Percentiles rank a stretch among this genome's conserved stretches.
These are phyloP conservation scores for Saturnispora mendoncae DNA, from an alignment of 805 yeast species.

Conservation along the genomic window DNA sequence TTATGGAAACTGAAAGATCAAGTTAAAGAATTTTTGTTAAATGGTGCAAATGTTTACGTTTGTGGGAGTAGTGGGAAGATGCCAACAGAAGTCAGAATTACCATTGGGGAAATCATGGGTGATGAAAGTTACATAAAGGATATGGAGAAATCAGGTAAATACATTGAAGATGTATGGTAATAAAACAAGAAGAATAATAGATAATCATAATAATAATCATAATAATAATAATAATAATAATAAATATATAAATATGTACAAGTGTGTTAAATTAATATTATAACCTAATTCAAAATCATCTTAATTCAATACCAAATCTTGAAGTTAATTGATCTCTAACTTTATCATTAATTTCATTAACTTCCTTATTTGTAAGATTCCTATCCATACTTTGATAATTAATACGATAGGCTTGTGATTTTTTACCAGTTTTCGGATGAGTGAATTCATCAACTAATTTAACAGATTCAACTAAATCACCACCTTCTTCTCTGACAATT, in stretches of 20 bases:
- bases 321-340: conserved; percentile 51
- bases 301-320: conserved; percentile 49
- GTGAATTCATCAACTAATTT: conserved; percentile 68
- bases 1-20: conserved; percentile 42
- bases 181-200: background rate
- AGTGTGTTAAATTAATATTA: background rate
- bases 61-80: conserved; percentile 94
- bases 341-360: conserved; percentile 60
- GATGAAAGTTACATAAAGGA: conserved; percentile 39
- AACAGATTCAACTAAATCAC: conserved; percentile 85
- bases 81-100: conserved; percentile 79
- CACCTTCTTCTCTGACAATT: conserved; percentile 73
- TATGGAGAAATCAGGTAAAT: conserved; percentile 37
- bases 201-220: background rate
- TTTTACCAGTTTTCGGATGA: conserved; percentile 73
- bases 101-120: conserved; percentile 47
- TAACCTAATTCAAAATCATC: conserved; percentile 12
- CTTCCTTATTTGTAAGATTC: conserved; percentile 75
- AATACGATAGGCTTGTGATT: conserved; percentile 80
- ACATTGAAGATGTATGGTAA: conserved; percentile 86
- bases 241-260: background rate
- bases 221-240: background rate
- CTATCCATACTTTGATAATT: conserved; percentile 96
- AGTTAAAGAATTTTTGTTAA: conserved; percentile 45
- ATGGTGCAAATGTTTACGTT: conserved; percentile 59